Conservation (phyloP, 2,329 filamentous ascomycete genomes). For the Penicillium nordicum region DNA sequence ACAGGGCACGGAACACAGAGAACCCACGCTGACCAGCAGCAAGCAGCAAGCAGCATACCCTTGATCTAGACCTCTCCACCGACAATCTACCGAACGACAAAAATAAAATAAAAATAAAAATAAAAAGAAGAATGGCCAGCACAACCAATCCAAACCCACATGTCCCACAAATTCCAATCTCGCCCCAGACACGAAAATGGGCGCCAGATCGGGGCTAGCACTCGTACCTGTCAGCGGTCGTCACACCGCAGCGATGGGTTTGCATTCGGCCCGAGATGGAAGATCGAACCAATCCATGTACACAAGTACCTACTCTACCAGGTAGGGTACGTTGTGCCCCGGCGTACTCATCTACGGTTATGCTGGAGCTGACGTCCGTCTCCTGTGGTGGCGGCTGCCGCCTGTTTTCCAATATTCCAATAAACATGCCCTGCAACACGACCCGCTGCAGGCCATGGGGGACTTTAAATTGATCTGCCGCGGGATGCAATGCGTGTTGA, state of each 20-base stretch:
- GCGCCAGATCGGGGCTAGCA: constrained; percentile 13
- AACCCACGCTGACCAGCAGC: background rate
- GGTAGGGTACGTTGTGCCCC: background rate
- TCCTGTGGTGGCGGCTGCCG: constrained; percentile 8
- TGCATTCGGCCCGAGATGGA: constrained; percentile 14
- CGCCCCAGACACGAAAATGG: constrained; percentile 9
- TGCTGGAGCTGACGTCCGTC: constrained; percentile 12
- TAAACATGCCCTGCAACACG: background rate
- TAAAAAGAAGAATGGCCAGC: background rate
- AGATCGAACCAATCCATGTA: constrained; percentile 11
- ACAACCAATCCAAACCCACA: background rate
- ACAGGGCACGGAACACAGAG: background rate
- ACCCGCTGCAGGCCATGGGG: constrained; percentile 5
- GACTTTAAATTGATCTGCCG: constrained; percentile 14
- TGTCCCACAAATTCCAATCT: constrained; percentile 19
- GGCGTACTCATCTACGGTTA: background rate
- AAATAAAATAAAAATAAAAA: too few relatives aligned
- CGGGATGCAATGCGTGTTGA: constrained; percentile 5
- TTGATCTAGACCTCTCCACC: background rate
- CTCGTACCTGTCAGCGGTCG: constrained; percentile 17
- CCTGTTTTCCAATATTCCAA: background rate
- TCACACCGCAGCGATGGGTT: constrained; percentile 21
- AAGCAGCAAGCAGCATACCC: background rate
- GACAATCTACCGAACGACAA: background rate
- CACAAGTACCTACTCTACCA: constrained; percentile 3